These are phyloP conservation scores for Eimeria acervulina DNA, from an alignment of 169 alveolate species.

Conservation along the genomic window DNA sequence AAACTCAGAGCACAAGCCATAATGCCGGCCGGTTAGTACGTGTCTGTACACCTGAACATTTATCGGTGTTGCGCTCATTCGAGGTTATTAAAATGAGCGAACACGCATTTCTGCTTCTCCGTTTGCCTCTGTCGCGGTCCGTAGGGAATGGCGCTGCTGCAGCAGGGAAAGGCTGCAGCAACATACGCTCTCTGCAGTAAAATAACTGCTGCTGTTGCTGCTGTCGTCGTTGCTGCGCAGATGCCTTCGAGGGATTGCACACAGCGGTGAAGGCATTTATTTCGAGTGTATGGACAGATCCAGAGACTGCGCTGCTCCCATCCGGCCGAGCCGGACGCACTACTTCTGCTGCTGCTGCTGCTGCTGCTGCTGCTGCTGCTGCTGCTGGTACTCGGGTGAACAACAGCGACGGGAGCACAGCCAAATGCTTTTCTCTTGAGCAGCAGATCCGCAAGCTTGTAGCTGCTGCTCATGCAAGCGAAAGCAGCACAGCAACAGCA, in stretches of 20 bases:
- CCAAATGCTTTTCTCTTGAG: background rate
- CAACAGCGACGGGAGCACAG: background rate
- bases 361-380: background rate
- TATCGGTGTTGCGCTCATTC: background rate
- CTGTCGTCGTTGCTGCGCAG: conserved; percentile 20
- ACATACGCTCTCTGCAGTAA: background rate
- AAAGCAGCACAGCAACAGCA: background rate
- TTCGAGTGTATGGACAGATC: conserved; percentile 44
- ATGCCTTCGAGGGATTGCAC: conserved; percentile 52
- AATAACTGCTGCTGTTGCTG: background rate
- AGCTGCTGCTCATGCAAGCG: background rate
- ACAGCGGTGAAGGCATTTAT: conserved; percentile 19
- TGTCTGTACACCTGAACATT: background rate
- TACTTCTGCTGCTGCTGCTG: too few species aligned
- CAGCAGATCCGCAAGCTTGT: conserved; percentile 59
- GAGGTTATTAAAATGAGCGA: too few species aligned
- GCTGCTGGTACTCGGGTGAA: background rate
- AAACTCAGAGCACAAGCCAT: background rate
- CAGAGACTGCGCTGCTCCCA: background rate
- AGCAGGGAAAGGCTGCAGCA: background rate
- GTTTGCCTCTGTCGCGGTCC: too few species aligned
- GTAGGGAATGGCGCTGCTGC: too few species aligned
- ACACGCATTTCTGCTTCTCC: background rate
- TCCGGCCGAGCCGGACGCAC: background rate
- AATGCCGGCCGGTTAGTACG: conserved; percentile 42